Base-by-base conservation (phyloP, 768 basidiomycete genomes). In the Grammothele lineata region DNA sequence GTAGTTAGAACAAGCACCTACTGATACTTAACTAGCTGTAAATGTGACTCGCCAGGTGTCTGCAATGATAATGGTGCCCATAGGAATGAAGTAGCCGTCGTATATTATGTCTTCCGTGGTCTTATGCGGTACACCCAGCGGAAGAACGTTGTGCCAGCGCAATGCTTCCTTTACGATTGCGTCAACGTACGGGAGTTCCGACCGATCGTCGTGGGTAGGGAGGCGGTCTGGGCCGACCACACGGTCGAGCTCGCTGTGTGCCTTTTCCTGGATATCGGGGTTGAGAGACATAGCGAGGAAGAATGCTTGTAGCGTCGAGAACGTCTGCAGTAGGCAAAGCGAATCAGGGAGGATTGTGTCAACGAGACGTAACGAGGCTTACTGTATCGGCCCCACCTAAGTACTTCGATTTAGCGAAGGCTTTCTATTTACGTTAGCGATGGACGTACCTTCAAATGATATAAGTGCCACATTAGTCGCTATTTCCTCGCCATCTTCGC, bases 241-340 rank as follows among this genome's bases (percentile, higher is more conserved):
- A 3, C 19, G 6, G 21, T 51, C 46, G 24, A 55, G 36, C 26
- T 55, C 54, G 1, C 27, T 50, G 8, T 45, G 49, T 2, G 48
- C 49, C n/a, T 41, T 34, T 24, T 34, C 23, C 37, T 62, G 62
- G 12, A 58, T 51, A 1, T 56, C 57, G 5, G 59, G 62, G 33
- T 57, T 54, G 11, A 57, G 48, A 4, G 51, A 51, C 57, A 65
- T 60, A 9, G 58, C 64, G 14, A 63, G 47, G 30, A 66, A 52
- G 47, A 65, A 59, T 2, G 58, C 57, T 34, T 55, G 43, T 3
- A 61, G 37, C 2, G 57, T 47, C 14, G 61, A 61, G 15, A 51
- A 53, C 1, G 51, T 54, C 59, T 62, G 44, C n/a, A n/a, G 19
- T 24, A 4, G 17, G 27, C 14, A 7, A 7, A 7, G 27, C 14